Evolutionary conservation across 176 grass and related monocot species (phyloP).

Genomic region (Avena sativa): DNA sequence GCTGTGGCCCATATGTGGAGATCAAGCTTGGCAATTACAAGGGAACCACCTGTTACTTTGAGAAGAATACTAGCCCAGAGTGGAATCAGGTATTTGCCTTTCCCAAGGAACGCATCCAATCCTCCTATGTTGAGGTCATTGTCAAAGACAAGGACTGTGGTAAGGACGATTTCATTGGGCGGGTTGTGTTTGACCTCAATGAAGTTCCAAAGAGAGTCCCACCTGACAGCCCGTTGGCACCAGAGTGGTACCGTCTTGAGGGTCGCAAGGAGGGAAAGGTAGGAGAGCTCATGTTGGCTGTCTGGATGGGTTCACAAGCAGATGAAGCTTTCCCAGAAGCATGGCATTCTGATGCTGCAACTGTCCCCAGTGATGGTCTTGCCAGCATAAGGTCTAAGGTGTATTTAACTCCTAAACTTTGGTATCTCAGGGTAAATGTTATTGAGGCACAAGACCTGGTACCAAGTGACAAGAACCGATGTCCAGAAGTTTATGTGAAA

Average conservation of each 20-base stretch:
- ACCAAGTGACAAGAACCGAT: constrained; percentile 51
- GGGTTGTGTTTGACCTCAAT: constrained; percentile 60
- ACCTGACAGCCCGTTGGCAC: constrained; percentile 68
- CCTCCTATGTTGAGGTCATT: constrained; percentile 47
- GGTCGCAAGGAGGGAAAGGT: constrained; percentile 56
- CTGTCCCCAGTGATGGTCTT: constrained; percentile 61
- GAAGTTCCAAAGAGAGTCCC: constrained; percentile 70
- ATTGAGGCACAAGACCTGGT: constrained; percentile 67
- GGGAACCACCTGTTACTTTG: constrained; percentile 53
- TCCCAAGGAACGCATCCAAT: constrained; percentile 61
- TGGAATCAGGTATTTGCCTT: constrained; percentile 77
- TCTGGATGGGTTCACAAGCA: constrained; percentile 70
- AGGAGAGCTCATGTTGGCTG: constrained; percentile 65
- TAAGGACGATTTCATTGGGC: constrained; percentile 64
- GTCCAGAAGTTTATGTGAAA: constrained; percentile 64
- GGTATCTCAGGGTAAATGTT: constrained; percentile 71
- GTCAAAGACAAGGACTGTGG: constrained; percentile 62
- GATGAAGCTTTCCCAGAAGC: constrained; percentile 72
- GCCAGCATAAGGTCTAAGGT: constrained; percentile 66
- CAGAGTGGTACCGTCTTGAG: constrained; percentile 63
- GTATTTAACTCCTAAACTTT: constrained; percentile 78
- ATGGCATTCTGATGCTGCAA: constrained; percentile 70
- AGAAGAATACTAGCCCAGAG: constrained; percentile 61
- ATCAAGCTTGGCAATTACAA: constrained; percentile 70
- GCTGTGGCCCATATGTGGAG: constrained; percentile 59